Base-by-base conservation (phyloP, 306 rosid species). In the Lupinus albus region DNA sequence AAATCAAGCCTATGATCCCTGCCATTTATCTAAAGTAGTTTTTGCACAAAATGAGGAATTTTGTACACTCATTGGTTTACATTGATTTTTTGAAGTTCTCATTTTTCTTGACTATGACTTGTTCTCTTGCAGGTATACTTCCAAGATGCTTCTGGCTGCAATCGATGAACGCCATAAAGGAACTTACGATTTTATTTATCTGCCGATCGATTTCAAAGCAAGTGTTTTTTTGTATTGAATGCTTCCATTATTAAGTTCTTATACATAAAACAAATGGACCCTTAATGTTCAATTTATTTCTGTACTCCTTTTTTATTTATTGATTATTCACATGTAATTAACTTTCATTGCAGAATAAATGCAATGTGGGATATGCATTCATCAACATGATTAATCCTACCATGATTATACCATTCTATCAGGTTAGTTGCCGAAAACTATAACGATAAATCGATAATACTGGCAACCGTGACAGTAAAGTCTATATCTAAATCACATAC, bases 281-380 rank as follows among this genome's bases (percentile, higher is more conserved):
- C 4, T 0, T 39, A 44, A 13, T 54, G 50, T 10, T 71, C 10
- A 62, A 45, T 38, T 38, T 21, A 47, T 14, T 50, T 42, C 16
- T 14, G 25, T 7, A n/a, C 32, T 58, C 52, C 16, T 18, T 35
- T 39, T 54, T 32, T 49, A 2, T 57, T 64, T 49, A 4, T 8
- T 54, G 51, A 59, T 9, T 57, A 55, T 54, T 54, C 32, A 59
- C 51, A 41, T 9, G 5, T 54, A 66, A 71, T 65, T 58, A 64
- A 32, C 65, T 49, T 58, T 73, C 13, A 35, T 36, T 77, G 71
- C 88, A 87, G 94, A 87, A 87, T 83, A 83, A 85, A 80, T 87
- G 94, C 80, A 87, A 87, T 66, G 90, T 87, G 77, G 94, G 94
- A 56, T 87, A 87, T 70, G 94, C 94, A 14, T 87, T 87, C 82